Percentiles rank a stretch among this genome's conserved stretches.
Conservation (phyloP, 2,329 filamentous ascomycete genomes). For the Scedosporium dehoogii region DNA sequence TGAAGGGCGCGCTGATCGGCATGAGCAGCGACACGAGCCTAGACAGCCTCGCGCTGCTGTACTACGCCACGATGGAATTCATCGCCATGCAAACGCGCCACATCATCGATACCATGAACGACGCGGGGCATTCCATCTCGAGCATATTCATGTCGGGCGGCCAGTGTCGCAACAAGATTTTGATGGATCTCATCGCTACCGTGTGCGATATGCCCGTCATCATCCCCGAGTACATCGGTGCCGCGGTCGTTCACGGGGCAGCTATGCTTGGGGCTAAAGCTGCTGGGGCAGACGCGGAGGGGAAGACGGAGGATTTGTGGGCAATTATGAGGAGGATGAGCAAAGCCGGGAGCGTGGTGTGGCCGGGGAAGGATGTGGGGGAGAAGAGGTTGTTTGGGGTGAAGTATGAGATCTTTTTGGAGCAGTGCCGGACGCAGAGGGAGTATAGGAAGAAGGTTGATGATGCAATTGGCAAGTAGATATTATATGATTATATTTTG, state of each 20-base stretch:
- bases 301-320: slow-evolving; percentile 82
- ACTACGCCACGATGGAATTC: slow-evolving; percentile 96
- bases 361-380: slow-evolving; percentile 58
- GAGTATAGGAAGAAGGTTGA: slow-evolving; percentile 73
- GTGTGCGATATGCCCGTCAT: slow-evolving; percentile 87
- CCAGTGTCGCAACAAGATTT: slow-evolving; percentile 88
- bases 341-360: slow-evolving; percentile 78
- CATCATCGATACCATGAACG: slow-evolving; percentile 92
- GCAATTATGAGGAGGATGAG: slow-evolving; percentile 96
- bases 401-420: slow-evolving; percentile 94
- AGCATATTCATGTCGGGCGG: slow-evolving; percentile 99
- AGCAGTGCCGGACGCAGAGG: slow-evolving; percentile 81
- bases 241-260: slow-evolving; percentile 93
- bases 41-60: slow-evolving; percentile 80
- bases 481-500: neutral
- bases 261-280: slow-evolving; percentile 97
- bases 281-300: slow-evolving; percentile 56
- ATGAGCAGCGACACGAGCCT: slow-evolving; percentile 78
- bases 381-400: slow-evolving; percentile 74
- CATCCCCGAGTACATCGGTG: slow-evolving; percentile 88
- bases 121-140: slow-evolving; percentile 72
- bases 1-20: slow-evolving; percentile 84
- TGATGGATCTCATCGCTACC: slow-evolving; percentile 87
- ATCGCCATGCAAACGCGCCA: slow-evolving; percentile 95
- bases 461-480: slow-evolving; percentile 34